A percentile compares a stretch with the other conserved stretches of the same genome.
Evolutionary conservation across 2,329 filamentous ascomycete species (phyloP).

Genomic region (Penicillium thymicola): DNA sequence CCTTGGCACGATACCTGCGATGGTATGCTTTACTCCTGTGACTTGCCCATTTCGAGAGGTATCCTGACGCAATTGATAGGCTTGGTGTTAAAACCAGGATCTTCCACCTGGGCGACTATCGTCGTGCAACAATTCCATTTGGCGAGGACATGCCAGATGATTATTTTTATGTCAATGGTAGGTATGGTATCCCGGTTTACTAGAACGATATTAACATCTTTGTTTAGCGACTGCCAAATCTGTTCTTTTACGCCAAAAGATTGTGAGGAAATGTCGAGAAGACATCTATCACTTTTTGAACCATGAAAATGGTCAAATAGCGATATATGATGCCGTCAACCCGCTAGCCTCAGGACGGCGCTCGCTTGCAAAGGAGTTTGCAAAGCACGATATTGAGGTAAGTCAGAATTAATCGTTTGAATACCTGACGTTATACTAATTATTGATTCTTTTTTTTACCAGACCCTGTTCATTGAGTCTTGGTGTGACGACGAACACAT

Average conservation of each 20-base stretch:
- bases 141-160: conserved; percentile 87
- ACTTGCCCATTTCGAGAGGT: not conserved
- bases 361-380: conserved; percentile 88
- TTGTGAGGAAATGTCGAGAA: conserved; percentile 93
- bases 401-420: conserved; percentile 6
- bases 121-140: conserved; percentile 81
- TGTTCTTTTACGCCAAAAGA: conserved; percentile 93
- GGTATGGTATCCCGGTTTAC: conserved; percentile 6
- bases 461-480: conserved; percentile 96
- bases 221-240: conserved; percentile 70
- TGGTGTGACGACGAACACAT: conserved; percentile 91
- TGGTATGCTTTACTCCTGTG: conserved; percentile 55
- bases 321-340: conserved; percentile 98
- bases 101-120: conserved; percentile 95
- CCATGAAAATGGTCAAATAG: conserved; percentile 95
- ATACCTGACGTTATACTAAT: not conserved
- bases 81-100: conserved; percentile 96
- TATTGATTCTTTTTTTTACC: not conserved
- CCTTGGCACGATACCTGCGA: conserved; percentile 86
- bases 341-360: conserved; percentile 77
- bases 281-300: conserved; percentile 97
- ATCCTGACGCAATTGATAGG: conserved; percentile 47
- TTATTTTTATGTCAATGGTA: conserved; percentile 91
- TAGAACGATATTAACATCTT: conserved; percentile 16
- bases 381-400: conserved; percentile 93